Evolutionary conservation across 306 rosid species (phyloP).

Genomic region (Castanea sativa): DNA sequence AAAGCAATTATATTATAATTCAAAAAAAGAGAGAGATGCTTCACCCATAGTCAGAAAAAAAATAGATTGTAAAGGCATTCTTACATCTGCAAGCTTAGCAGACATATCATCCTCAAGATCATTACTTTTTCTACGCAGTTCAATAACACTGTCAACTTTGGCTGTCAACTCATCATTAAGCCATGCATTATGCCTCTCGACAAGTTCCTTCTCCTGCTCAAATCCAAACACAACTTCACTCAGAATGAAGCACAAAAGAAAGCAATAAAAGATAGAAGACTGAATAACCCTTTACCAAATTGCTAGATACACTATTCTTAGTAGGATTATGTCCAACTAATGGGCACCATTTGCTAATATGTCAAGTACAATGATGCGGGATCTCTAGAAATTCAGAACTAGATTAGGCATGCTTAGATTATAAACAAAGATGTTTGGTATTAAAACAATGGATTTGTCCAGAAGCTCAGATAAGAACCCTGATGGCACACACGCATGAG

Average conservation of each 20-base stretch:
- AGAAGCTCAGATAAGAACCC: too few species aligned
- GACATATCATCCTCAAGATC: conserved; percentile 75
- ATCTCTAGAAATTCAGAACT: too few species aligned
- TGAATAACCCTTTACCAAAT: background rate
- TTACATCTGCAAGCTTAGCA: conserved; percentile 69
- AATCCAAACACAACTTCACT: conserved; percentile 13
- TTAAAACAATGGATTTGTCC: too few species aligned
- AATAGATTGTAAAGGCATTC: conserved; percentile 16
- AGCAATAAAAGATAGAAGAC: background rate
- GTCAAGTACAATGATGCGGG: background rate
- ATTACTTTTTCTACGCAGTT: conserved; percentile 59
- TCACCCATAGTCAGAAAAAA: conserved; percentile 9
- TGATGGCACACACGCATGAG: too few species aligned
- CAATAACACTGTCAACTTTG: conserved; percentile 61
- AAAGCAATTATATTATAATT: conserved; percentile 1
- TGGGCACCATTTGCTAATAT: background rate
- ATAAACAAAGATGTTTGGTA: background rate
- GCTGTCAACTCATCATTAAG: conserved; percentile 76
- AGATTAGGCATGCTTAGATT: too few species aligned
- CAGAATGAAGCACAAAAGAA: conserved; percentile 12
- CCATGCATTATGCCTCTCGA: conserved; percentile 82
- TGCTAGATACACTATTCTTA: background rate
- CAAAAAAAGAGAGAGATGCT: background rate
- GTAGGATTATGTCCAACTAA: background rate
- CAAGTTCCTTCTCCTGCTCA: conserved; percentile 88